Conservation (phyloP, 148 eudicot genomes). For the Spergularia bocconei region DNA sequence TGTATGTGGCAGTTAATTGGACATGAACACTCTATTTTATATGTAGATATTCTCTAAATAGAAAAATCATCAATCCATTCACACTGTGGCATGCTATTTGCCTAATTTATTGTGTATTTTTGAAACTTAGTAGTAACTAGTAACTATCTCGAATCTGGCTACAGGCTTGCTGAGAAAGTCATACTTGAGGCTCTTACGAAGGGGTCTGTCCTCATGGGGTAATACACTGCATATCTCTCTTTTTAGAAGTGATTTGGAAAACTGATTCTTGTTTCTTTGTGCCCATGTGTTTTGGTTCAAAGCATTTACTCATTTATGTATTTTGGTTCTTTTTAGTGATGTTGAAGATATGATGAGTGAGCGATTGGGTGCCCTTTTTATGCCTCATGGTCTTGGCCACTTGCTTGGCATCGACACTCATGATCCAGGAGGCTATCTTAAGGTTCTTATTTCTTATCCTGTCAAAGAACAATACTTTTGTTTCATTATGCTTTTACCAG, state of each 20-base stretch:
- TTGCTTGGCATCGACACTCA: constrained; percentile 96
- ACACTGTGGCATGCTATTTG: neutral
- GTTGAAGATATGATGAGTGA: constrained; percentile 78
- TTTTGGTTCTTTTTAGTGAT: constrained; percentile 41
- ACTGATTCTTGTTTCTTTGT: neutral
- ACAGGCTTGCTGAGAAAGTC: constrained; percentile 76
- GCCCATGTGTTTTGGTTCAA: neutral
- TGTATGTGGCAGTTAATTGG: neutral
- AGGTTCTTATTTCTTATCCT: constrained; percentile 43
- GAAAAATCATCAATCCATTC: neutral
- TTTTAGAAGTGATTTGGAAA: constrained; percentile 9
- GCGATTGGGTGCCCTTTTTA: constrained; percentile 85
- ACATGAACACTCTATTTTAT: neutral
- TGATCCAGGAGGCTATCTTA: constrained; percentile 94
- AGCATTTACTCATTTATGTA: constrained; percentile 8
- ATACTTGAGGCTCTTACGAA: constrained; percentile 70
- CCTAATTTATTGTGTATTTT: neutral
- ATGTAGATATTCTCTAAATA: neutral
- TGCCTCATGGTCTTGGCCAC: constrained; percentile 99
- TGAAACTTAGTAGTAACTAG: neutral
- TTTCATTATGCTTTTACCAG: neutral
- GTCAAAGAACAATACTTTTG: neutral
- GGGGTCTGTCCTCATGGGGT: constrained; percentile 74
- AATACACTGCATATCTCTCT: constrained; percentile 11
- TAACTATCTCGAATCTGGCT: constrained; percentile 8